Base-by-base conservation (phyloP, 2,329 filamentous ascomycete genomes). In the Monilinia vaccinii-corymbosi region DNA sequence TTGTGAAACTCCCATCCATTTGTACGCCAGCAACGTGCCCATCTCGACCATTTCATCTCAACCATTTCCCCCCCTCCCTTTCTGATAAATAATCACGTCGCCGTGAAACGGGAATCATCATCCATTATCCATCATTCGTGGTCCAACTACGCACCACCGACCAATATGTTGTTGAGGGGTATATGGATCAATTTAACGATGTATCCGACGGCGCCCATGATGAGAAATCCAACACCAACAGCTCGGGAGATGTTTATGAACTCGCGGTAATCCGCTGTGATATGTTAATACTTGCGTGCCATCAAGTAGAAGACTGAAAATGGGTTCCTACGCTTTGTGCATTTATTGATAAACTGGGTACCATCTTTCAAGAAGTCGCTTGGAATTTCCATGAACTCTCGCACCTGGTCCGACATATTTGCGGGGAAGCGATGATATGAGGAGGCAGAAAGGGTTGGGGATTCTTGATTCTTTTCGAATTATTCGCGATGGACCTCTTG, bases 311-410 rank as follows among this genome's bases (percentile, higher is more conserved):
- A 5, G 28, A 36, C 8, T 4, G 16, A 44, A 11, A n/a, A 13
- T n/a, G 14, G 14, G 9, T n/a, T 42, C 73, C 58, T 71, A 76
- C 75, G 75, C 68, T 76, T 77, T 56, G 74, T 76, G 71, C 75
- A 77, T 64, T 72, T 69, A 63, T 74, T 74, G 59, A 77, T 69
- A 68, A 77, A 77, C 60, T 74, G 71, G 31, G 72, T 72, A 57
- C 75, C 75, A 34, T 76, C 75, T 59, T 69, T 72, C 53, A 79
- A 65, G 67, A 80, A 80, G 64, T 79, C 76, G 63, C 73, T 72
- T 32, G 78, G 78, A 70, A 79, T 77, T 61, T 83, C 81, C 66
- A 80, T 75, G 65, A 84, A 73, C 66, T 83, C 80, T 71, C 82
- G 79, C 65, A 83, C 71, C 73, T 83, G 79, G 67, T 83, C 81